Conservation (phyloP, 345 rosid genomes). For the Populus davidiana region DNA sequence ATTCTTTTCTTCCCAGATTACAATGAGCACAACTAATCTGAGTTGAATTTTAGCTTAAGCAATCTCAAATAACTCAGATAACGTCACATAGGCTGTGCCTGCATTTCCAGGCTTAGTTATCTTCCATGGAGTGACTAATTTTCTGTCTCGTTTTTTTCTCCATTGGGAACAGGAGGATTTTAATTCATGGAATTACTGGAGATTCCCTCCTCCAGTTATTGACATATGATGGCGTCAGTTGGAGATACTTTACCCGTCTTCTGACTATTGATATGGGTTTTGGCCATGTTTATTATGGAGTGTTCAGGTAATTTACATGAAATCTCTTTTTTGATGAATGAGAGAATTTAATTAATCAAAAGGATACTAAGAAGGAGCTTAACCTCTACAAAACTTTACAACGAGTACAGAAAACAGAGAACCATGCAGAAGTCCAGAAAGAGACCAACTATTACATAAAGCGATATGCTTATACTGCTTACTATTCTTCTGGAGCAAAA, state of each 20-base stretch:
- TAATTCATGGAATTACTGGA: conserved; percentile 96
- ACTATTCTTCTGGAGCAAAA: no score
- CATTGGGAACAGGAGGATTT: conserved; percentile 64
- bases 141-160: conserved; percentile 4
- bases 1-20: no score
- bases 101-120: neutral
- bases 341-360: no score
- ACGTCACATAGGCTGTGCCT: neutral
- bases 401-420: no score
- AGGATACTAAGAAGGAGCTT: no score
- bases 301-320: conserved; percentile 4
- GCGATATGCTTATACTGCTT: no score
- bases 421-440: no score
- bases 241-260: neutral
- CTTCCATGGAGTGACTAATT: conserved; percentile 1
- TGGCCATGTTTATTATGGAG: neutral
- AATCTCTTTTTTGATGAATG: no score
- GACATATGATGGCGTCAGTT: conserved; percentile 34
- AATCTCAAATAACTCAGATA: neutral
- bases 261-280: neutral
- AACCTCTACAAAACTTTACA: no score
- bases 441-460: no score
- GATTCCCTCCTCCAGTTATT: conserved; percentile 56
- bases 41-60: neutral
- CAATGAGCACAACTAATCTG: no score